Evolutionary conservation across 352 stramenopile species (phyloP).

Genomic region (Globisporangium orthogonon): DNA sequence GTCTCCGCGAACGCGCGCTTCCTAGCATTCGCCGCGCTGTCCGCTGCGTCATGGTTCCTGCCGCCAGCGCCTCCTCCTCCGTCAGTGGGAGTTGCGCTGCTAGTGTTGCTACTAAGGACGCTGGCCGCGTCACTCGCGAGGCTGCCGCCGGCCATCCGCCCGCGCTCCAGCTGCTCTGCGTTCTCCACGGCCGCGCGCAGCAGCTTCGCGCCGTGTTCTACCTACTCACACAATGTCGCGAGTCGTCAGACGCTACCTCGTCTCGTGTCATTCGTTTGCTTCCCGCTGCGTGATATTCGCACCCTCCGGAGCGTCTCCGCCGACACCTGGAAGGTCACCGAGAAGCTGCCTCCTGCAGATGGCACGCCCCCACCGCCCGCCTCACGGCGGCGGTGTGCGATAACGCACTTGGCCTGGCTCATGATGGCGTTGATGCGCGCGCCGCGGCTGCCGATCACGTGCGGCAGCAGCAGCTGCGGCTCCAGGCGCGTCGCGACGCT

Average conservation of each 20-base stretch:
- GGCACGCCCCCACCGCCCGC: neutral
- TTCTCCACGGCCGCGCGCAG: constrained; percentile 31
- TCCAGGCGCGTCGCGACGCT: constrained; percentile 39
- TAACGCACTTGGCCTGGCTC: constrained; percentile 45
- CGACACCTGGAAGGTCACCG: constrained; percentile 50
- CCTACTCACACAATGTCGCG: neutral
- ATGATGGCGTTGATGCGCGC: constrained; percentile 57
- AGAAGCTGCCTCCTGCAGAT: constrained; percentile 10
- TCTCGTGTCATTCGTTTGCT: no score
- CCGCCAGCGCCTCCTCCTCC: no score
- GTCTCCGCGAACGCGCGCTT: constrained; percentile 9
- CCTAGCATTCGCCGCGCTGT: neutral
- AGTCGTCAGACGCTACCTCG: no score
- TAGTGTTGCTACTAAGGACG: neutral
- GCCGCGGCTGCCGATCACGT: constrained; percentile 41
- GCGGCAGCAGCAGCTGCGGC: constrained; percentile 28
- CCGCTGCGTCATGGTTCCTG: no score
- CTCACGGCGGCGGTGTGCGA: constrained; percentile 27
- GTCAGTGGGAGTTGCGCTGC: neutral
- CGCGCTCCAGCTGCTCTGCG: constrained; percentile 28
- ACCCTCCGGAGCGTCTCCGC: constrained; percentile 42
- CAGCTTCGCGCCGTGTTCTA: constrained; percentile 21
- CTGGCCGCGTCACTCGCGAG: neutral
- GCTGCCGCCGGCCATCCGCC: constrained; percentile 1
- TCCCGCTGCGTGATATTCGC: constrained; percentile 3